Evolutionary conservation across 805 yeast genomes (phyloP), one percentile per base, ranked within the genome.

Genomic region (Candida glaebosa): DNA sequence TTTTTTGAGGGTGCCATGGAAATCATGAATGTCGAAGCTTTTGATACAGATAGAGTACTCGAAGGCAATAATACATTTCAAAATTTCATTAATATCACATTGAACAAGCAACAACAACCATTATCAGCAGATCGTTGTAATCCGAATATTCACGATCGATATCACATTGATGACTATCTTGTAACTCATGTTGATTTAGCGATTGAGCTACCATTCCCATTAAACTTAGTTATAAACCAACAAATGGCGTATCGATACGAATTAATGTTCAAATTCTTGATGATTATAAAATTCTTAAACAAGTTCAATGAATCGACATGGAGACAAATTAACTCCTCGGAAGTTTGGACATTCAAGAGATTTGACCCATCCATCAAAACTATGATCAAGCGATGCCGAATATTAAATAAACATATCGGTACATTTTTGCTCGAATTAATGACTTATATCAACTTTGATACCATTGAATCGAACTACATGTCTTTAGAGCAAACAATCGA

Each of bases 191-290:
- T 84, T 8, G 77, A 76, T 43, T 60, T 84, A 34, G 79, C 81
- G 32, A 45, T 82, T 5, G 61, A 72, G n/a, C 60, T 90, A 17
- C 96, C 97, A 3, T 93, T 87, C 56, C 99, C 99, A 0, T 62
- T 88, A 37, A 88, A 88, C 53, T 68, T 91, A 18, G 70, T 93
- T 1, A 65, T 88, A 1, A 79, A 85, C 14, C 76, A 81, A 41
- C 83, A 88, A 12, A 79, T 82, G 18, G 67, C 87, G 14, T 73
- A 81, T 37, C 87, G 93, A 47, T 88, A 84, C 55, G 96, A 91
- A 57, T 67, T 87, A 26, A 65, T 89, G 36, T 87, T 86, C 51
- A 76, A 96, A 47, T 81, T 86, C 48, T 66, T 85, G 30, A 60
- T 82, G 31, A 72, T 80, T 24, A 55, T 87, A n/a, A 81, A 81